Base-by-base conservation (phyloP, 1,139 yeast genomes). In the Chernovozyma aurita region DNA sequence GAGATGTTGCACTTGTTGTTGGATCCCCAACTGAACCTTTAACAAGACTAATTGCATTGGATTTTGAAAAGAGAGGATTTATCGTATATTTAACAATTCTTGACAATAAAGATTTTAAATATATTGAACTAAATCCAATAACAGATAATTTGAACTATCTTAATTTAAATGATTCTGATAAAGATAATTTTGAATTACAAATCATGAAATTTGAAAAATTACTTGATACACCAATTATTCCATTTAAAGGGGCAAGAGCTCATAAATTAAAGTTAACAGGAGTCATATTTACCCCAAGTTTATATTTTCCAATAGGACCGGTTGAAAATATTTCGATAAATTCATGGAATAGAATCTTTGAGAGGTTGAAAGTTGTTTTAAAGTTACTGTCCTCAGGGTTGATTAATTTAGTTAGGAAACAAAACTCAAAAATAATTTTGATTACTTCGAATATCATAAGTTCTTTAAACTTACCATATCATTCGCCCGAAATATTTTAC, bases 11-110 rank as follows among this genome's bases (percentile, higher is more conserved):
- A 0, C 63, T 86, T 24, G 63, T 86, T 5, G 72, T 85, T 2
- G 95, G 95, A 1, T 81, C 90, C 2, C 90, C 92, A 1, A 71
- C 78, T 0, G 94, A 85, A 44, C 88, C 90, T 1, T 61, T 85
- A 43, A 79, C 87, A 0, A 65, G 87, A 39, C 65, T 80, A 33
- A 64, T 86, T 26, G 86, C 88, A 1, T 69, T 76, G 38, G 95
- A 86, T 51, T 69, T 86, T 47, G 88, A 84, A 44, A 74, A 74
- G 34, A 65, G 95, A 38, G 95, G 95, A 1, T 84, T 84, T 51
- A 80, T 86, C 24, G 88, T 86, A 3, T 86, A 82, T 55, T 67
- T 86, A 47, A 80, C 94, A 1, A 78, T 85, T 3, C 61, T 79
- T 11, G 81, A 82, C 41, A 78, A 76, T 9, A 75, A 72, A 34